These are phyloP conservation scores for Didymella arachidicola DNA, from an alignment of 2,329 filamentous ascomycete genomes.

Conservation along the genomic window DNA sequence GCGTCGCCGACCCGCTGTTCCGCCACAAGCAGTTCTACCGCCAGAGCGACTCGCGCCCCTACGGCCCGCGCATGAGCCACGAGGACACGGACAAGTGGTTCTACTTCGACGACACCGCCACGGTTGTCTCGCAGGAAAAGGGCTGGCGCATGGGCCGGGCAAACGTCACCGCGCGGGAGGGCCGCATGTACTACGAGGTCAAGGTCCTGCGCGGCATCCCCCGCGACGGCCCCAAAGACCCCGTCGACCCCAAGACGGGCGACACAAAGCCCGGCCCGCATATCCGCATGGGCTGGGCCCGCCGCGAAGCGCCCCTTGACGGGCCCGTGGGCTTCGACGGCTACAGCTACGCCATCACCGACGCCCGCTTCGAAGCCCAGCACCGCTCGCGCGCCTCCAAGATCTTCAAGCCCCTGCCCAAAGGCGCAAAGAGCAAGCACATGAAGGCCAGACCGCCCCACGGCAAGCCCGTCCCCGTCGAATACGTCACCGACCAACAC, in stretches of 20 bases:
- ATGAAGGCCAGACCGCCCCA: conserved; percentile 51
- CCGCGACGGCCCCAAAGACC: conserved; percentile 52
- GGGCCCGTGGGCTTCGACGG: conserved; percentile 86
- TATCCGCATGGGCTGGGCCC: conserved; percentile 85
- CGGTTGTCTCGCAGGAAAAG: conserved; percentile 85
- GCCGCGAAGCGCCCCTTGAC: conserved; percentile 81
- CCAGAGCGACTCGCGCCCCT: conserved; percentile 84
- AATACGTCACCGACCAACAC: conserved; percentile 71
- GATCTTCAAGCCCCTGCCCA: conserved; percentile 64
- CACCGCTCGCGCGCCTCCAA: conserved; percentile 93
- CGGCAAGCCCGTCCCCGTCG: conserved; percentile 46
- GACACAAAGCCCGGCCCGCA: conserved; percentile 61
- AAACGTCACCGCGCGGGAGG: conserved; percentile 89
- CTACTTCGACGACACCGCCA: conserved; percentile 76
- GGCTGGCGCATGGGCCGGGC: conserved; percentile 90
- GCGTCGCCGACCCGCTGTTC: conserved; percentile 87
- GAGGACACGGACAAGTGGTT: conserved; percentile 90
- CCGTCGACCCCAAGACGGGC: conserved; percentile 43
- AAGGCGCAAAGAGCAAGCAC: conserved; percentile 49
- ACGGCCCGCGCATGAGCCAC: conserved; percentile 84
- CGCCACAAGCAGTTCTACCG: conserved; percentile 88
- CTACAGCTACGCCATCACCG: conserved; percentile 92
- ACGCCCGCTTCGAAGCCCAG: conserved; percentile 88
- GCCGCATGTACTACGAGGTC: conserved; percentile 93
- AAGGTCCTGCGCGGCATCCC: conserved; percentile 81